These are phyloP conservation scores for Allantophomopsis lycopodina DNA, from an alignment of 2,329 filamentous ascomycete species.

Conservation along the genomic window DNA sequence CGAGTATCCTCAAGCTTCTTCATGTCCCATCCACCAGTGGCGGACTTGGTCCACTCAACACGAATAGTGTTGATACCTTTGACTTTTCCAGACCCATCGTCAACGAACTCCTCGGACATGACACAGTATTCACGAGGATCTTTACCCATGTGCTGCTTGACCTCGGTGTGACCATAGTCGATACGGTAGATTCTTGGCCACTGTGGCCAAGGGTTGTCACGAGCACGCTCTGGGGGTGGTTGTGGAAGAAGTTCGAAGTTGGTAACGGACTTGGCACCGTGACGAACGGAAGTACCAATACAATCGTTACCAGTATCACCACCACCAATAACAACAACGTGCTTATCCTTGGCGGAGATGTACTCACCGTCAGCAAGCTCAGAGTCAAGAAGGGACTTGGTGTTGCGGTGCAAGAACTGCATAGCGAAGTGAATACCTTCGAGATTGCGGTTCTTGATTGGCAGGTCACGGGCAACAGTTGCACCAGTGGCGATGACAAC, in stretches of 20 bases:
- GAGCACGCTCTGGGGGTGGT: slow-evolving; percentile 77
- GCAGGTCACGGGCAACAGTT: slow-evolving; percentile 83
- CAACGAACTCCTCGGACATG: slow-evolving; percentile 94
- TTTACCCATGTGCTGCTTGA: slow-evolving; percentile 90
- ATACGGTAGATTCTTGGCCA: slow-evolving; percentile 97
- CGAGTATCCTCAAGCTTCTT: slow-evolving; percentile 89
- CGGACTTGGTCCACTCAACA: slow-evolving; percentile 89
- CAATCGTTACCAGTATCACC: slow-evolving; percentile 98
- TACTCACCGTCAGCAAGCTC: slow-evolving; percentile 72
- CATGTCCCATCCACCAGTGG: slow-evolving; percentile 93
- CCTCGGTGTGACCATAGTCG: slow-evolving; percentile 95
- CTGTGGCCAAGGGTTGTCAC: slow-evolving; percentile 95
- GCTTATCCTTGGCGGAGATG: slow-evolving; percentile 89
- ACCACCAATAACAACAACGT: slow-evolving; percentile 93
- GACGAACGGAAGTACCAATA: slow-evolving; percentile 90
- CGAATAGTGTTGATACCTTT: slow-evolving; percentile 94
- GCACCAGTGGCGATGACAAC: slow-evolving; percentile 88
- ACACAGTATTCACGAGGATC: slow-evolving; percentile 96
- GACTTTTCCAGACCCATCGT: slow-evolving; percentile 74
- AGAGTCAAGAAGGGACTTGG: slow-evolving; percentile 91
- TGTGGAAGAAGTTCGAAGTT: slow-evolving; percentile 95
- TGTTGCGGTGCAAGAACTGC: slow-evolving; percentile 96
- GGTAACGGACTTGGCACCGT: slow-evolving; percentile 88
- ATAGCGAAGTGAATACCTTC: slow-evolving; percentile 92
- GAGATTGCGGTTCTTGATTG: slow-evolving; percentile 77